Conservation (phyloP, 73 alveolate genomes). For the Blepharisma japonicum region DNA sequence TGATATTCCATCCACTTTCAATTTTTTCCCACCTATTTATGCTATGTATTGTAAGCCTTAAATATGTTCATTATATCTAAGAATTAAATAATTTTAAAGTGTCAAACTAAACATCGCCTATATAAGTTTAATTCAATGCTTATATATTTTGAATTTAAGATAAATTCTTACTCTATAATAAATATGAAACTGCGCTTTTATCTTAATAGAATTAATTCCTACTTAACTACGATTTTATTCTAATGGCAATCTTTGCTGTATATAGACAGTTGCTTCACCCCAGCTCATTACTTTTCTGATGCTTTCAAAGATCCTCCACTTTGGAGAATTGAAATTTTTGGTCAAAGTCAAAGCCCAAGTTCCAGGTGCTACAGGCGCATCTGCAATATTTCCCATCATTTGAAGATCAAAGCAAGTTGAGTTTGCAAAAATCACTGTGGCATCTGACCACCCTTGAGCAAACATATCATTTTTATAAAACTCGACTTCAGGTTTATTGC, state of each 20-base stretch:
- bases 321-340: not conserved
- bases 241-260: not conserved
- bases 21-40: too few species aligned
- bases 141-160: too few species aligned
- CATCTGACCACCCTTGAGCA: slow-evolving; percentile 45
- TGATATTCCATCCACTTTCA: too few species aligned
- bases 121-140: too few species aligned
- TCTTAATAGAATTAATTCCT: too few species aligned
- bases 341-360: slow-evolving; percentile 25
- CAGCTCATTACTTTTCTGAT: not conserved
- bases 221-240: too few species aligned
- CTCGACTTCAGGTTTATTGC: slow-evolving; percentile 33
- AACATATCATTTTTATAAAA: slow-evolving; percentile 46
- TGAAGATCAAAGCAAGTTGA: slow-evolving; percentile 51
- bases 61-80: too few species aligned
- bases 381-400: slow-evolving; percentile 41
- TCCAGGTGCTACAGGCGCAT: not conserved
- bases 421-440: slow-evolving; percentile 49
- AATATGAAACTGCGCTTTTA: too few species aligned
- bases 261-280: slow-evolving; percentile 24
- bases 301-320: not conserved
- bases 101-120: too few species aligned
- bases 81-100: too few species aligned
- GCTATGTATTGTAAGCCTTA: too few species aligned
- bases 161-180: too few species aligned